Evolutionary conservation across 1,139 yeast genomes (phyloP).

Genomic region (Wickerhamiella infanticola): DNA sequence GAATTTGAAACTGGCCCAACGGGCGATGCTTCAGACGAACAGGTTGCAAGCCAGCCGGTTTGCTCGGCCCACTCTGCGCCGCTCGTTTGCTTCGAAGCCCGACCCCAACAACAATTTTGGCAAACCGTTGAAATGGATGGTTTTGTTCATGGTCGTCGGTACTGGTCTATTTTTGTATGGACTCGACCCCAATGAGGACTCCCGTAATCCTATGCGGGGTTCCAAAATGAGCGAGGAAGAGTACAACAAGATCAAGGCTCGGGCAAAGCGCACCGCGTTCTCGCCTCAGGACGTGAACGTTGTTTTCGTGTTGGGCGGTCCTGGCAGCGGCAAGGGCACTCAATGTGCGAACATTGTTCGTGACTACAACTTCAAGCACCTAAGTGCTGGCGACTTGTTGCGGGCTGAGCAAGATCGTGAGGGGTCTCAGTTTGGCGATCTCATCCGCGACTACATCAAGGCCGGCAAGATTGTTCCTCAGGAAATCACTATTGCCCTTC

Average conservation of each 20-base stretch:
- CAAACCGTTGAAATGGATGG: constrained; percentile 1
- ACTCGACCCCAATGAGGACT: constrained; percentile 24
- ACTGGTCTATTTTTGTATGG: constrained; percentile 32
- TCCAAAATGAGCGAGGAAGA: constrained; percentile 42
- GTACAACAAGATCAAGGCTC: constrained; percentile 31
- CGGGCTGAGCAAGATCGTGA: constrained; percentile 79
- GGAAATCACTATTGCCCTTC: constrained; percentile 75
- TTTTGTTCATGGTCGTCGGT: constrained; percentile 19
- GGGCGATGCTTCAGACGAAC: no score
- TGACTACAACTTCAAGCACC: constrained; percentile 69
- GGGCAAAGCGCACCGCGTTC: constrained; percentile 29
- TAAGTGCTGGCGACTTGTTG: constrained; percentile 88
- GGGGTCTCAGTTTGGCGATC: constrained; percentile 71
- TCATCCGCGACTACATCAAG: constrained; percentile 68
- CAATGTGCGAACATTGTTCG: constrained; percentile 77
- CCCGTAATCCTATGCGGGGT: neutral
- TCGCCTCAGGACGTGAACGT: constrained; percentile 47
- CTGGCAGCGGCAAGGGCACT: constrained; percentile 95
- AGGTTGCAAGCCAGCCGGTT: no score
- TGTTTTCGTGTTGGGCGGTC: constrained; percentile 64
- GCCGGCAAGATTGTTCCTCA: constrained; percentile 93
- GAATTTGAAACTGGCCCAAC: no score
- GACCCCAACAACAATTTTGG: neutral
- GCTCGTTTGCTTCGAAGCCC: neutral
- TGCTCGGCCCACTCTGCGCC: no score